Percentiles rank a stretch among this genome's conserved stretches.
Evolutionary conservation across 2,329 filamentous ascomycete genomes (phyloP).

Genomic region (Tolypocladium cylindrosporum): DNA sequence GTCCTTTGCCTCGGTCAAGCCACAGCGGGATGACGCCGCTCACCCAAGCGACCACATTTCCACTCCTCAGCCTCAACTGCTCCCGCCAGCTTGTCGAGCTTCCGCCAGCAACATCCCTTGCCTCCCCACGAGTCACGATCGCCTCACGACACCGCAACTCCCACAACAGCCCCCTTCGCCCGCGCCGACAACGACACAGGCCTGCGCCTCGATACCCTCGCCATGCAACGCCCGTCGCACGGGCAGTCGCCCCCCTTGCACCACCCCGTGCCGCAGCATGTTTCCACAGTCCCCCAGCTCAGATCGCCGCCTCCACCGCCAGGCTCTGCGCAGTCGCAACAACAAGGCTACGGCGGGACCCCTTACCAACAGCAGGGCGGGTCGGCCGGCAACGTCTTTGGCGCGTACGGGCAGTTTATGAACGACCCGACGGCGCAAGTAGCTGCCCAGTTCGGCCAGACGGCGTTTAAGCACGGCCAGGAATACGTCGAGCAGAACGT

Average conservation of each 20-base stretch:
- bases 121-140: not conserved
- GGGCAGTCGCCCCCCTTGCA: constrained; percentile 87
- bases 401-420: constrained; percentile 84
- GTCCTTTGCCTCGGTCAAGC: not conserved
- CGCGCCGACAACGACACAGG: not conserved
- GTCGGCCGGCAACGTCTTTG: constrained; percentile 45
- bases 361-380: constrained; percentile 60
- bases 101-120: not conserved
- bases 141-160: not conserved
- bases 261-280: constrained; percentile 95
- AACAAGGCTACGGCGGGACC: constrained; percentile 56
- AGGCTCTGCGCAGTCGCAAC: constrained; percentile 56
- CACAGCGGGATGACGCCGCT: not conserved
- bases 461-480: constrained; percentile 81
- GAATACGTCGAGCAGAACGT: constrained; percentile 96
- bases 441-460: constrained; percentile 88
- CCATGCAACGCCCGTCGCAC: constrained; percentile 81
- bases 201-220: constrained; percentile 2
- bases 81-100: not conserved
- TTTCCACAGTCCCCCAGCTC: constrained; percentile 94
- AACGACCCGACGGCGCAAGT: constrained; percentile 92
- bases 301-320: constrained; percentile 83
- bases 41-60: constrained; percentile 24
- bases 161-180: not conserved
- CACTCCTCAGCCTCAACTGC: constrained; percentile 9